These are phyloP conservation scores for Pichia sp. DNA, from an alignment of 1,139 yeast genomes.

Conservation along the genomic window DNA sequence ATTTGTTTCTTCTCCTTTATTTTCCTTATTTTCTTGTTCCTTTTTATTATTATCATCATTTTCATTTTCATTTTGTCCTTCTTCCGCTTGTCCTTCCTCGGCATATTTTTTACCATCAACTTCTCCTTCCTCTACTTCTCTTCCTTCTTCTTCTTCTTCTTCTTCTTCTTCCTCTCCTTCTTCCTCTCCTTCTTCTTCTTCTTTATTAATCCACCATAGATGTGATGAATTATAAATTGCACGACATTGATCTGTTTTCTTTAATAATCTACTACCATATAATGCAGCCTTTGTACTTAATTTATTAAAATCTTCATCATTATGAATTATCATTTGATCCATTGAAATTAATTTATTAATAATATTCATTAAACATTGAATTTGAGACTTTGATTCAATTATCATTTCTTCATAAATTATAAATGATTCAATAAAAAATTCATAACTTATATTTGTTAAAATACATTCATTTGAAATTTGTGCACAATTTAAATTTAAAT, in stretches of 20 bases:
- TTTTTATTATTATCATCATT: not conserved
- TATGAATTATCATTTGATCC: slow-evolving; percentile 41
- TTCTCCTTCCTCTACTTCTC: not conserved
- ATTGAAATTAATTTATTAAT: slow-evolving; percentile 58
- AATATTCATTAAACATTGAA: slow-evolving; percentile 39
- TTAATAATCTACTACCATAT: slow-evolving; percentile 80
- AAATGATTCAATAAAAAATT: slow-evolving; percentile 83
- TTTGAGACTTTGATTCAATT: slow-evolving; percentile 56
- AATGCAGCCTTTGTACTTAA: slow-evolving; percentile 80
- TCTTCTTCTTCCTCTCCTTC: slow-evolving; percentile 6
- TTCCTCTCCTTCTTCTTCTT: slow-evolving; percentile 19
- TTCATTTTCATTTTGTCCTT: not conserved
- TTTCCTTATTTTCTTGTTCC: slow-evolving; percentile 13
- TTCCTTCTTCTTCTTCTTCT: slow-evolving; percentile 12
- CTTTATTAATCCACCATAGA: slow-evolving; percentile 87
- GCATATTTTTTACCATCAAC: not conserved
- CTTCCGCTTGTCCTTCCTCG: slow-evolving; percentile 6
- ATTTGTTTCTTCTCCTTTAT: slow-evolving; percentile 8
- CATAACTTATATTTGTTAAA: slow-evolving; percentile 67
- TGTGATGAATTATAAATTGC: slow-evolving; percentile 85
- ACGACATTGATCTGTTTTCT: slow-evolving; percentile 91
- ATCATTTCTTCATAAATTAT: slow-evolving; percentile 79
- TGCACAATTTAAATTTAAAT: slow-evolving; percentile 50
- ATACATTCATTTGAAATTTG: slow-evolving; percentile 70
- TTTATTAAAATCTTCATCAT: slow-evolving; percentile 63